Evolutionary conservation across 495 filamentous ascomycete species (phyloP), one percentile per base, ranked within the genome.

Genomic region (Aspergillus carlsbadensis): DNA sequence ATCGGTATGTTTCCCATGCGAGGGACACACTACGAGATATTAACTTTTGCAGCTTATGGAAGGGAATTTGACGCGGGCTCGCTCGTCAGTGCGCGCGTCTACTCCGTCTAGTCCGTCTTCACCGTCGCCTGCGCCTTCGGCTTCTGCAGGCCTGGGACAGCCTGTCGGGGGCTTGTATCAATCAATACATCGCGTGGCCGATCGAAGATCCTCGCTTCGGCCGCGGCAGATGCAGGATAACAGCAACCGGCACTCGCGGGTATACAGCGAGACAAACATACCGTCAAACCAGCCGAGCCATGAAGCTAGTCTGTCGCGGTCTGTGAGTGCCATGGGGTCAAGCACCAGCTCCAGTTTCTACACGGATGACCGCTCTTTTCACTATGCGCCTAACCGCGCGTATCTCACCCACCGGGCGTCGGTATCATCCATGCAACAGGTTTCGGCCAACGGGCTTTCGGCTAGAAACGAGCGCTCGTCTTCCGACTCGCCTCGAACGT

Each of bases 51-150:
- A 96, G 92, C 85, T 90, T 15, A 95, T 96, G 90, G 92, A 96
- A 71, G 90, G 87, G 15, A 96, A 96, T 64, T 72, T 96, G 20
- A 86, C 78, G 47, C 84, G 90, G 31, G 92, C 91, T 18, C 84
- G 92, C 50, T 87, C 84, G 52, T 85, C 90, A 3, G 76, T 93
- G 21, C 80, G 81, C 49, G 69, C 78, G n/a, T 78, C 81, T 6
- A 78, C 84, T 13, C 81, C 84, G n/a, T 78, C 81, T 6, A 78
- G 84, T 13, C 81, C 84, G 21, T 76, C 78, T 4, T 81, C 84
- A n/a, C 67, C 78, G 6, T 84, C 80, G 39, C 74, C 76, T 24
- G 66, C 69, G 15, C 56, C 74, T 8, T 62, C 68, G 14, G 58
- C 65, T 7, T 56, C 49, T 37, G 54, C 59, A 31, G 70, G 70